Conservation (phyloP, 2,329 filamentous ascomycete genomes). For the Xylariaceae sp. region DNA sequence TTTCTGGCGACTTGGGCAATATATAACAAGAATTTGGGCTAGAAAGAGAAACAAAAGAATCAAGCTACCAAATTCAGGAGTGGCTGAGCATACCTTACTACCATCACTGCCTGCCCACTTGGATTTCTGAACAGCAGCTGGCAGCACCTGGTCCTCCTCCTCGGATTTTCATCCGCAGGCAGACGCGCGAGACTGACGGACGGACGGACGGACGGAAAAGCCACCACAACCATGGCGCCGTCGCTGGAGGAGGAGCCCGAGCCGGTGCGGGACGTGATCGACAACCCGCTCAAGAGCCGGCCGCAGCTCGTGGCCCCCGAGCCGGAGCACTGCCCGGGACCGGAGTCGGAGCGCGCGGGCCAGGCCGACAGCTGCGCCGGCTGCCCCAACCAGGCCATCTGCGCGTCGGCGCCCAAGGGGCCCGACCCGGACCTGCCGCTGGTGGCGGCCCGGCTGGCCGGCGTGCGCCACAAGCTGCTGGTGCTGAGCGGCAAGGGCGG, state of each 20-base stretch:
- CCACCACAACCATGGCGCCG: constrained; percentile 63
- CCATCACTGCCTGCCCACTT: too few species aligned
- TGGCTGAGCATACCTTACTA: too few species aligned
- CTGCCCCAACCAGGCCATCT: constrained; percentile 93
- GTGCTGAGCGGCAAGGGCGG: constrained; percentile 92
- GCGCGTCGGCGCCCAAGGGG: constrained; percentile 87
- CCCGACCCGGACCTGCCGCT: constrained; percentile 89
- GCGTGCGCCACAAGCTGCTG: constrained; percentile 85
- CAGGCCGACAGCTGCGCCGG: constrained; percentile 80
- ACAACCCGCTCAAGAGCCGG: constrained; percentile 67
- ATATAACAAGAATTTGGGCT: too few species aligned
- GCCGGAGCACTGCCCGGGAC: constrained; percentile 93
- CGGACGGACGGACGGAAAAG: too few species aligned
- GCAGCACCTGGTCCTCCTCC: too few species aligned
- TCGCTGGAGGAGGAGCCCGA: constrained; percentile 72
- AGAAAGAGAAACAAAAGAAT: too few species aligned
- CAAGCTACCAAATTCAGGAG: too few species aligned
- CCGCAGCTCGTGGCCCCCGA: constrained; percentile 89
- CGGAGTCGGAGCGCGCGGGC: constrained; percentile 65
- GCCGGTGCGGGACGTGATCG: constrained; percentile 60
- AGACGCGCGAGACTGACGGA: too few species aligned
- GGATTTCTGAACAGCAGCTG: too few species aligned
- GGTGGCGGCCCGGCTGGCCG: constrained; percentile 74
- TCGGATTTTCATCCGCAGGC: too few species aligned
- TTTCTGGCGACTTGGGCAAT: too few species aligned